Conservation (phyloP, 805 yeast species). For the Tetrapisispora nanseiensis region DNA sequence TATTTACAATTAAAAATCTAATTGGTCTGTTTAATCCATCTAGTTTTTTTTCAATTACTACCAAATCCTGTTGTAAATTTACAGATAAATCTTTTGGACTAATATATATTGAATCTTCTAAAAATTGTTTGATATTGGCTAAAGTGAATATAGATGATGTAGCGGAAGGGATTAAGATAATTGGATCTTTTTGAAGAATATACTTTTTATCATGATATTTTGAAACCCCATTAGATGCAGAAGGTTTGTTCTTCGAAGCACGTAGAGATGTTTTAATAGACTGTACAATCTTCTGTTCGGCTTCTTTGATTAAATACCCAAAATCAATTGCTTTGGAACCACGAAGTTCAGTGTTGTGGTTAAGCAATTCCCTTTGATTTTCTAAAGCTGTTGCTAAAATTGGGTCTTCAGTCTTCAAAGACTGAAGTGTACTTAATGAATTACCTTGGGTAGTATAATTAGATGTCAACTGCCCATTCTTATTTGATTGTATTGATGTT, state of each 20-base stretch:
- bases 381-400: slow-evolving; percentile 22
- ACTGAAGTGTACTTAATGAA: background rate
- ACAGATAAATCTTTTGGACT: slow-evolving; percentile 38
- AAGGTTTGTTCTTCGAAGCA: slow-evolving; percentile 16
- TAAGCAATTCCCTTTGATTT: slow-evolving; percentile 42
- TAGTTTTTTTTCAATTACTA: slow-evolving; percentile 26
- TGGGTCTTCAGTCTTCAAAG: slow-evolving; percentile 25
- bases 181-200: slow-evolving; percentile 41
- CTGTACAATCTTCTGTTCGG: slow-evolving; percentile 48
- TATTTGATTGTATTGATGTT: background rate
- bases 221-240: slow-evolving; percentile 7
- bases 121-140: slow-evolving; percentile 54
- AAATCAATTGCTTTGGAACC: slow-evolving; percentile 62
- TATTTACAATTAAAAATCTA: slow-evolving; percentile 61
- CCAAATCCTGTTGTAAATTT: slow-evolving; percentile 22
- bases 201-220: slow-evolving; percentile 1
- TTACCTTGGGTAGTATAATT: no score
- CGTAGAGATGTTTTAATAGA: slow-evolving; percentile 35
- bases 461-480: no score
- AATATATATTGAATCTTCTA: slow-evolving; percentile 62
- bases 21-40: slow-evolving; percentile 25
- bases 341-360: slow-evolving; percentile 52
- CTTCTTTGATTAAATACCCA: slow-evolving; percentile 55
- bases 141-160: slow-evolving; percentile 62
- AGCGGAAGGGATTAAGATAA: slow-evolving; percentile 68